Evolutionary conservation across 73 alveolate species (phyloP), one percentile per base, ranked within the genome.

Genomic region (Paramecium tetraurelia): DNA sequence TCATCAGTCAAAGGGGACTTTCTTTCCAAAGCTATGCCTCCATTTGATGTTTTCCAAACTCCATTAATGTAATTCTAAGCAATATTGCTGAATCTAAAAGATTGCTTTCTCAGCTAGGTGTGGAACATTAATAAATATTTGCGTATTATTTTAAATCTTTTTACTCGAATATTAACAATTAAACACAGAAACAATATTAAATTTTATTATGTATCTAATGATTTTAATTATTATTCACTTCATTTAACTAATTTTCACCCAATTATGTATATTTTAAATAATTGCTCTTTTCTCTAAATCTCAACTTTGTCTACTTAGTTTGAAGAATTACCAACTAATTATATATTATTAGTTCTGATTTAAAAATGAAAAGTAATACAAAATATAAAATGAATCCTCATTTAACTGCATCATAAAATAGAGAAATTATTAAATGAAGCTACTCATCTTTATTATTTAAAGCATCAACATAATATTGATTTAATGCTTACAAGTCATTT

Each of bases 1-100:
- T 95, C 98, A 93, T 95, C 92, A 27, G 99, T 96, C 63, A 92
- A 97, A 12, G 99, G 99, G 72, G 95, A 93, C 72, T 50, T 86
- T 87, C 95, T 76, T 20, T 94, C 96, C 85, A 96, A 95, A 46
- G 85, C 69, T n/a, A 41, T 50, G 16, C 92, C 92, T n/a, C 96
- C 96, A 35, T 86, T 85, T 24, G 97, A 92, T 48, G 85, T 70
- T 35, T 93, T 95, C 97, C 96, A 95, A 76, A 95, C 89, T 35
- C 97, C 99, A 63, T 88, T 80, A 75, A 96, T 93, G 22, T 59
- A 92, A 93, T 89, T 89, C 35, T 72, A 38, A n/a, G 84, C 84
- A 22, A 63, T 63, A n/a, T 63, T 63, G 84, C 84, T 63, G 84
- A 63, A 63, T 63, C 84, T 63, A n/a, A 31, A 63, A 2, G 22